Evolutionary conservation across 495 filamentous ascomycete species (phyloP).

Genomic region (Talaromyces thailandensis): DNA sequence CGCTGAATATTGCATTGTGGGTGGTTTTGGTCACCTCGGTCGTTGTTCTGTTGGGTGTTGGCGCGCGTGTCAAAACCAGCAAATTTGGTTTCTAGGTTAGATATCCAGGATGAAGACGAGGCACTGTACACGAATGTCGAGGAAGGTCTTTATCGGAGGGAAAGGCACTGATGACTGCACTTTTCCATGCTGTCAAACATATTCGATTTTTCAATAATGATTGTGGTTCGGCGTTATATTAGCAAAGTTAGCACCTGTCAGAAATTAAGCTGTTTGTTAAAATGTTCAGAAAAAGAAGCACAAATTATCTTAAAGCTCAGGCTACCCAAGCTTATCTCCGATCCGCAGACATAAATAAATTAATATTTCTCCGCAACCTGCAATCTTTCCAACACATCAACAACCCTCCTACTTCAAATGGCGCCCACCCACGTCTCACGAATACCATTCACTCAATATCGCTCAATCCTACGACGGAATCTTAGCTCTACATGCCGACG

Average conservation of each 20-base stretch:
- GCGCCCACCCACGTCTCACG: not conserved
- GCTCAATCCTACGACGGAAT: conserved; percentile 13
- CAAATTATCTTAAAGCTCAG: not conserved
- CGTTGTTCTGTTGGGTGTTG: conserved; percentile 57
- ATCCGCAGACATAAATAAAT: not conserved
- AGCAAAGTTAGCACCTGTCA: not conserved
- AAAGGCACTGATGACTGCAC: not conserved
- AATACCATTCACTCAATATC: not conserved
- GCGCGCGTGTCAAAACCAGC: conserved; percentile 69
- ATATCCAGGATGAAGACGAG: not conserved
- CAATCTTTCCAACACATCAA: not conserved
- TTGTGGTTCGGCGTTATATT: not conserved
- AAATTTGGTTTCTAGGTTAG: conserved; percentile 60
- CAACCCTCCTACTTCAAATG: not conserved
- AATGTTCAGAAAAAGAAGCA: not conserved
- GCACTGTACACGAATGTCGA: not conserved
- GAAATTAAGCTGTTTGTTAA: not conserved
- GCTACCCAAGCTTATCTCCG: not conserved
- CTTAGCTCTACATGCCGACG: conserved; percentile 20
- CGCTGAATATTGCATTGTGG: conserved; percentile 65
- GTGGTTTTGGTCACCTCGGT: conserved; percentile 50
- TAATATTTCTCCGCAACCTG: not conserved
- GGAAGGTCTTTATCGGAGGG: not conserved
- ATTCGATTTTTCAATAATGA: not conserved
- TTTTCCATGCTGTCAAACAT: not conserved